phyloP scores from a whole-genome alignment of 2,329 filamentous ascomycete genomes.

The Ascocoryne sarcoides region DNA sequence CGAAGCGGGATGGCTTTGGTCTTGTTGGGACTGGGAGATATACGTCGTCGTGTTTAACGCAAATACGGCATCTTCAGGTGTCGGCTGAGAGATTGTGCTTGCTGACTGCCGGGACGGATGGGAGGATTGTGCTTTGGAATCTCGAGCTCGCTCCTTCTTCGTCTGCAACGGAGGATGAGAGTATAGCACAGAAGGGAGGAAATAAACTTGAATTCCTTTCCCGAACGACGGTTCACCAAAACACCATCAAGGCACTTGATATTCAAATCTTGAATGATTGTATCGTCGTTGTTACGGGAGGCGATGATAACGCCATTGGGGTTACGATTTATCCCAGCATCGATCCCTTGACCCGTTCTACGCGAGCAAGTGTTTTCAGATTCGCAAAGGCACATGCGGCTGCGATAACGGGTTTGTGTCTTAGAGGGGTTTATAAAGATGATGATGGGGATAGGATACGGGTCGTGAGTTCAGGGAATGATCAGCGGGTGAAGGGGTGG shows the following conservation, averaged over 20 bases:
- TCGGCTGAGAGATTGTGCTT: conserved; percentile 34
- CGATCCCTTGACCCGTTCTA: background rate
- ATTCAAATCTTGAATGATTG: conserved; percentile 30
- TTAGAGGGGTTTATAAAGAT: conserved; percentile 20
- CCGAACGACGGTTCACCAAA: conserved; percentile 60
- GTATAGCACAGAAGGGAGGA: background rate
- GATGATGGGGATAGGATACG: conserved; percentile 9
- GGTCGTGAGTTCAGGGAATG: conserved; percentile 46
- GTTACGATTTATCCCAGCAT: conserved; percentile 34
- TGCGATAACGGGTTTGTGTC: conserved; percentile 50
- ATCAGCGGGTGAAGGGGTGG: conserved; percentile 45
- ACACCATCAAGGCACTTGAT: conserved; percentile 62
- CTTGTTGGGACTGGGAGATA: conserved; percentile 49
- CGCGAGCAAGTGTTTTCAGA: conserved; percentile 18
- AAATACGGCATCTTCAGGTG: conserved; percentile 37
- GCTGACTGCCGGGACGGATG: conserved; percentile 74
- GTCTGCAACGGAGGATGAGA: too few species aligned
- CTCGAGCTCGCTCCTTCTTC: background rate
- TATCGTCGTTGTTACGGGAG: conserved; percentile 59
- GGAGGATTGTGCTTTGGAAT: conserved; percentile 58
- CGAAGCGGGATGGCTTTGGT: conserved; percentile 33
- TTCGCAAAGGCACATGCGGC: conserved; percentile 59
- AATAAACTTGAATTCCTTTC: conserved; percentile 8
- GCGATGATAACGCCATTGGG: conserved; percentile 79
- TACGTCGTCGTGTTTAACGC: conserved; percentile 68